Base-by-base conservation (phyloP, 2,329 filamentous ascomycete species). In the Fusarium napiforme region DNA sequence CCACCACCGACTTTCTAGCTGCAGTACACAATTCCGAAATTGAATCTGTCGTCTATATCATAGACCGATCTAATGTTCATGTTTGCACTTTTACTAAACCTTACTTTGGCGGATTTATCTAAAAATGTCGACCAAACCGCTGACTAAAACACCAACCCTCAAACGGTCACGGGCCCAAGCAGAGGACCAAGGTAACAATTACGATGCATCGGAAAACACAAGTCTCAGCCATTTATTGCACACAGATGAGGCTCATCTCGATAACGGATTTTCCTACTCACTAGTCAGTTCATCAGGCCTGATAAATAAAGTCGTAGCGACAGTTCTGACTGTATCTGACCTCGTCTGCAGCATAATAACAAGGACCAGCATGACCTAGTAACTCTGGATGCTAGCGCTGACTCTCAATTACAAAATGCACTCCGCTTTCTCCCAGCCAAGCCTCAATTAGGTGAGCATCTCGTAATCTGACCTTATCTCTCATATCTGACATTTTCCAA, bases 1-100 rank as follows among this genome's bases (percentile, higher is more conserved):
- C 14, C 66, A 69, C 52, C 49, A 69, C 66, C 66, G 66, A 69
- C 66, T 69, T 69, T 69, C 40, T 16, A 16, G 12, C 15, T 18
- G 3, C 21, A 50, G 15, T 14, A 19, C 15, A 23, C 18, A 11
- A 5, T 12, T 39, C 56, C 46, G 63, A 68, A 34, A n/a, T n/a
- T 16, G 21, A 34, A 26, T 28, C 8, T 6, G 7, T 16, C 18
- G 5, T 55, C 50, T 55, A 39, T 39, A 39, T 39, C 15, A 55
- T 55, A 14, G 19, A 14, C 23, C 23, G 23, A 14, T 26, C 10
- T n/a, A 9, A 28, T 28, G 19, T 18, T 19, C 34, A 40, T n/a
- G 18, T 26, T 40, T 28, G 10, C 34, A 28, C 14, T 28, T 28
- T 40, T 7, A 4, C 19, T n/a, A 16, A 21, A 7, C 15, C 12